Percentiles rank a stretch among this genome's conserved stretches.
Evolutionary conservation across 2,329 filamentous ascomycete genomes (phyloP).

Genomic region (Colletotrichum noveboracense): DNA sequence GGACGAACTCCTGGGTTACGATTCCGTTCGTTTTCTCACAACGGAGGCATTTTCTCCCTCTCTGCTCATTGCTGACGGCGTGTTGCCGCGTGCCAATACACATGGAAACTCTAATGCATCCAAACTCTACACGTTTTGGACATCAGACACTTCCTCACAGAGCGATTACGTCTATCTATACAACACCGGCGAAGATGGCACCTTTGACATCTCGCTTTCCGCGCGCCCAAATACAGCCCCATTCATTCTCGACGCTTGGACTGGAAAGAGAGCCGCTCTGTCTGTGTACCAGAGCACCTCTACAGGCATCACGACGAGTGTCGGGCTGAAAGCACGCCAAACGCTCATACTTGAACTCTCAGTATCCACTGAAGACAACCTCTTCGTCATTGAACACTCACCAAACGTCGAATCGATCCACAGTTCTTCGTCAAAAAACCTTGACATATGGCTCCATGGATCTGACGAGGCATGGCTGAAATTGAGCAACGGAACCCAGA

Average conservation of each 20-base stretch:
- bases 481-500: not conserved
- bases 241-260: not conserved
- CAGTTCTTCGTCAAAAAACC: rapidly evolving
- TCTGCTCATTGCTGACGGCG: not conserved
- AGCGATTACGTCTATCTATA: not conserved
- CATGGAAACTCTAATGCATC: not conserved
- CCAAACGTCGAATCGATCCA: not conserved
- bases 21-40: not conserved
- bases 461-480: not conserved
- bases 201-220: not conserved
- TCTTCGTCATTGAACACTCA: not conserved
- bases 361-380: not conserved
- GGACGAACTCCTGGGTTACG: not conserved
- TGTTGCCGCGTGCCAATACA: not conserved
- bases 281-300: not conserved
- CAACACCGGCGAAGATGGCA: not conserved
- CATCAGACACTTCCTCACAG: not conserved
- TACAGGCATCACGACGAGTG: not conserved
- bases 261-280: not conserved
- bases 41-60: not conserved
- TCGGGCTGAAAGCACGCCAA: not conserved
- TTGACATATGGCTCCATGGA: not conserved
- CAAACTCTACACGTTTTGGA: not conserved
- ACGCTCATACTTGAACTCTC: not conserved
- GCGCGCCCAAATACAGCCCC: not conserved